These are phyloP conservation scores for Malus orientalis DNA, from an alignment of 306 rosid genomes.

Conservation along the genomic window DNA sequence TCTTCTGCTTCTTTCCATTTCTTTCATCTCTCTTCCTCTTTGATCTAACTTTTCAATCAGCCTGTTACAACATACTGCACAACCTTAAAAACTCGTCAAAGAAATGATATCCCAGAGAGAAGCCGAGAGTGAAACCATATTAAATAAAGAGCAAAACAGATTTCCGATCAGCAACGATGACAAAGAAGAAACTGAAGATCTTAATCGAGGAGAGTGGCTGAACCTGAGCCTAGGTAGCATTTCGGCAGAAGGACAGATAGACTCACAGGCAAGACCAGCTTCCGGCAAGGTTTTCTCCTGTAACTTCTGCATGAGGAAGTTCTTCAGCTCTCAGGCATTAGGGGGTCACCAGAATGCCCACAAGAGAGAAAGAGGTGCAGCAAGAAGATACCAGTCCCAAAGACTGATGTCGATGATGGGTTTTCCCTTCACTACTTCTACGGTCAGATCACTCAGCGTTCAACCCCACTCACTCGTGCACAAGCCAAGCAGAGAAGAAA, in stretches of 20 bases:
- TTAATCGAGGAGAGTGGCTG: slow-evolving; percentile 59
- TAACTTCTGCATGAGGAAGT: slow-evolving; percentile 92
- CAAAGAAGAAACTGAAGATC: slow-evolving; percentile 31
- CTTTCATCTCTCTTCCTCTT: neutral
- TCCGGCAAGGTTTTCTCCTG: slow-evolving; percentile 70
- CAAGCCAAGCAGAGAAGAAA: slow-evolving; percentile 53
- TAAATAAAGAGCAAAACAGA: slow-evolving; percentile 24
- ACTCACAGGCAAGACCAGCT: slow-evolving; percentile 34
- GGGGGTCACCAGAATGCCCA: slow-evolving; percentile 98
- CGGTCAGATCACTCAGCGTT: slow-evolving; percentile 60
- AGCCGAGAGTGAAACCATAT: neutral
- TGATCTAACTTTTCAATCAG: slow-evolving; percentile 1
- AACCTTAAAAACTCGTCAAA: neutral
- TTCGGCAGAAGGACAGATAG: slow-evolving; percentile 37
- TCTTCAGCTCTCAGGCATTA: slow-evolving; percentile 86
- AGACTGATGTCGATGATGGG: slow-evolving; percentile 64
- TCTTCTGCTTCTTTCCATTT: slow-evolving; percentile 9
- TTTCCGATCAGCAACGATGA: slow-evolving; percentile 8
- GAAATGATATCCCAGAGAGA: slow-evolving; percentile 4
- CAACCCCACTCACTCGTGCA: slow-evolving; percentile 73
- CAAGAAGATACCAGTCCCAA: slow-evolving; percentile 77
- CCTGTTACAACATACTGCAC: neutral
- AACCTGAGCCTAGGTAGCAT: slow-evolving; percentile 63
- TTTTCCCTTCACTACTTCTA: slow-evolving; percentile 33
- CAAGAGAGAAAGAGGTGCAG: slow-evolving; percentile 92